Evolutionary conservation across 345 rosid species (phyloP).

Genomic region (Euphorbia tirucalli): DNA sequence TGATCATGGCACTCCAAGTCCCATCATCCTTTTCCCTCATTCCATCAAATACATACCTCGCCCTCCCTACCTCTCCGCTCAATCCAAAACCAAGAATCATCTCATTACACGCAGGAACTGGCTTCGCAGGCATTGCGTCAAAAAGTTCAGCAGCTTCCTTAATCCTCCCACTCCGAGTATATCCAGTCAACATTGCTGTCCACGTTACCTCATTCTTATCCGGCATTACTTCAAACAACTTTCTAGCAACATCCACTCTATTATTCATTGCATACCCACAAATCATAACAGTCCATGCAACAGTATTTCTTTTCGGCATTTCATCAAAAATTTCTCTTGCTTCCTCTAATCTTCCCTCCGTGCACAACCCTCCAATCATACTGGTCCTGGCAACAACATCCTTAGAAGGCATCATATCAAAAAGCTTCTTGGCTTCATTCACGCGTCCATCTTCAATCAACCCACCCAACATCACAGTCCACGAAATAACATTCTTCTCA

Average conservation of each 20-base stretch:
- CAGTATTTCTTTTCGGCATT: constrained; percentile 60
- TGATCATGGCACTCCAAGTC: constrained; percentile 71
- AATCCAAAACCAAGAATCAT: constrained; percentile 69
- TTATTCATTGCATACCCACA: constrained; percentile 61
- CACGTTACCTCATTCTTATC: constrained; percentile 75
- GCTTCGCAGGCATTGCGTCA: constrained; percentile 57
- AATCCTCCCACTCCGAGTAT: constrained; percentile 60
- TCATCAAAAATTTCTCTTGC: constrained; percentile 72
- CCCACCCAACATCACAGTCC: constrained; percentile 86
- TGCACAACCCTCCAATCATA: constrained; percentile 72
- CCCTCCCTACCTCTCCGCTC: constrained; percentile 51
- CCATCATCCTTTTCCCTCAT: constrained; percentile 61
- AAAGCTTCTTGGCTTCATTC: constrained; percentile 57
- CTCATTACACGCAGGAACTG: constrained; percentile 56
- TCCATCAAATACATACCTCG: constrained; percentile 49
- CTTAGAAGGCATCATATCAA: constrained; percentile 65
- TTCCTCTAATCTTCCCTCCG: constrained; percentile 52
- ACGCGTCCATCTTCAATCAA: constrained; percentile 52
- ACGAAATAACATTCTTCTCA: constrained; percentile 67
- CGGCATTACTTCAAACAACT: constrained; percentile 85
- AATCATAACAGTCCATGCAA: constrained; percentile 79
- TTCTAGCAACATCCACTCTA: constrained; percentile 72
- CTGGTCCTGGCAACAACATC: constrained; percentile 78
- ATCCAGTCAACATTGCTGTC: constrained; percentile 83
- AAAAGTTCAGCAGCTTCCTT: constrained; percentile 62